phyloP scores from a whole-genome alignment of 306 rosid species.

The Erythrophleum fordii region DNA sequence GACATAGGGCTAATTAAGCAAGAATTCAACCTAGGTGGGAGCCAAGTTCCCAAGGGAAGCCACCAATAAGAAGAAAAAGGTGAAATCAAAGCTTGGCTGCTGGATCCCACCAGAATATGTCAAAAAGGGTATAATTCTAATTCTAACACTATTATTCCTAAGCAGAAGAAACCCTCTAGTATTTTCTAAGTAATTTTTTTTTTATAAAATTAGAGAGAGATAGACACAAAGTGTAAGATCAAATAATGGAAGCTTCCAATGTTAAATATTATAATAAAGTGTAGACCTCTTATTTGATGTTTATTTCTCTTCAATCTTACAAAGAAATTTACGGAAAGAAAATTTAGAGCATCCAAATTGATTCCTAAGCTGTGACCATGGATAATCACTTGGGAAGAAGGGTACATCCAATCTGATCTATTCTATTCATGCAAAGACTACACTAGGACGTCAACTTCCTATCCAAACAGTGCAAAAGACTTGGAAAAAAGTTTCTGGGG shows the following conservation, averaged over 20 bases:
- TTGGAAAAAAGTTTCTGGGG: conserved; percentile 25
- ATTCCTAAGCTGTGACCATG: too few relatives aligned
- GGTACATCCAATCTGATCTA: conserved; percentile 18
- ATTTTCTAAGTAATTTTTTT: too few relatives aligned
- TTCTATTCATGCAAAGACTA: conserved; percentile 36
- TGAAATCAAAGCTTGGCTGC: conserved; percentile 27
- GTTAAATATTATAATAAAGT: too few relatives aligned
- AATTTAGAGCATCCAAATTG: too few relatives aligned
- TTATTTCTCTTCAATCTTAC: too few relatives aligned
- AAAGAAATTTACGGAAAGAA: too few relatives aligned
- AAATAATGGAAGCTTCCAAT: too few relatives aligned
- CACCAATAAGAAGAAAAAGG: not conserved
- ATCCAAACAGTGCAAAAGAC: conserved; percentile 37
- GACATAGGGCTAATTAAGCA: not conserved
- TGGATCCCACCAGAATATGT: conserved; percentile 42
- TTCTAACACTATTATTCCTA: conserved; percentile 25
- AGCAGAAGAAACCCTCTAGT: not conserved
- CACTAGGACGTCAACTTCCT: conserved; percentile 30
- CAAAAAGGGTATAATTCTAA: conserved; percentile 13
- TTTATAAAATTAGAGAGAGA: too few relatives aligned
- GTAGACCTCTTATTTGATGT: too few relatives aligned
- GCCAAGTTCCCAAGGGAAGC: not conserved
- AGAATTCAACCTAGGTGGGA: not conserved
- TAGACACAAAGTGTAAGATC: too few relatives aligned
- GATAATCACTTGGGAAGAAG: conserved; percentile 29